Conservation (phyloP, 2,329 filamentous ascomycete species). For the Botrytis aclada region DNA sequence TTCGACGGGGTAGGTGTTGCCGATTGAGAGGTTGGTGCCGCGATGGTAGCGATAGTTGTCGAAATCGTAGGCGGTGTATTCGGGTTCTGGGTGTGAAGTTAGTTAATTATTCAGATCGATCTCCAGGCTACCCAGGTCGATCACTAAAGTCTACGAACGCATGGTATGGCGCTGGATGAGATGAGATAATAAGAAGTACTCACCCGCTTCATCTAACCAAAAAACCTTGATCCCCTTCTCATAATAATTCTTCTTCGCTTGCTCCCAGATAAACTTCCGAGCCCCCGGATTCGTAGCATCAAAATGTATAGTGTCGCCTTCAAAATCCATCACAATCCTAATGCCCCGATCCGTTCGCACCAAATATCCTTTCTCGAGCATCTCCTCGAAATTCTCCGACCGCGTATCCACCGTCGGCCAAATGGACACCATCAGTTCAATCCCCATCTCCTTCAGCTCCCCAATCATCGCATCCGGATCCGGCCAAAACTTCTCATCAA, state of each 20-base stretch:
- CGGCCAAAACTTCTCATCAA: constrained; percentile 62
- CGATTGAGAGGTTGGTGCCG: constrained; percentile 53
- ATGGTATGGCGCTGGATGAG: background rate
- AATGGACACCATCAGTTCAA: constrained; percentile 67
- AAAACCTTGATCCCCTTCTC: constrained; percentile 60
- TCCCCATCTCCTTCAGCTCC: constrained; percentile 55
- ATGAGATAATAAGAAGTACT: background rate
- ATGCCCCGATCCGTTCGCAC: constrained; percentile 60
- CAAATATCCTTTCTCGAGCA: constrained; percentile 58
- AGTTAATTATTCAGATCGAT: background rate
- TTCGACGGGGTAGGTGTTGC: constrained; percentile 58
- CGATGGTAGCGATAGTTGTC: constrained; percentile 61
- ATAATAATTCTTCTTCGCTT: constrained; percentile 59
- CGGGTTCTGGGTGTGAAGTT: constrained; percentile 48
- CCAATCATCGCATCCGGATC: constrained; percentile 62
- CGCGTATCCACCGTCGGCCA: constrained; percentile 63
- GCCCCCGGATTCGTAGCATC: constrained; percentile 62
- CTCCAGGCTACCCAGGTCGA: background rate
- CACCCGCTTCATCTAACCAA: constrained; percentile 63
- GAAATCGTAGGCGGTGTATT: constrained; percentile 63
- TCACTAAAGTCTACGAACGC: background rate
- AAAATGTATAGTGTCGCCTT: constrained; percentile 58
- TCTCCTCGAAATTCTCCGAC: constrained; percentile 59
- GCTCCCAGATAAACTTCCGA: constrained; percentile 57
- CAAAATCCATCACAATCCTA: constrained; percentile 55